Percentiles rank a stretch among this genome's conserved stretches.
Conservation (phyloP, 2,329 filamentous ascomycete species). For the Penicillium digitatum region DNA sequence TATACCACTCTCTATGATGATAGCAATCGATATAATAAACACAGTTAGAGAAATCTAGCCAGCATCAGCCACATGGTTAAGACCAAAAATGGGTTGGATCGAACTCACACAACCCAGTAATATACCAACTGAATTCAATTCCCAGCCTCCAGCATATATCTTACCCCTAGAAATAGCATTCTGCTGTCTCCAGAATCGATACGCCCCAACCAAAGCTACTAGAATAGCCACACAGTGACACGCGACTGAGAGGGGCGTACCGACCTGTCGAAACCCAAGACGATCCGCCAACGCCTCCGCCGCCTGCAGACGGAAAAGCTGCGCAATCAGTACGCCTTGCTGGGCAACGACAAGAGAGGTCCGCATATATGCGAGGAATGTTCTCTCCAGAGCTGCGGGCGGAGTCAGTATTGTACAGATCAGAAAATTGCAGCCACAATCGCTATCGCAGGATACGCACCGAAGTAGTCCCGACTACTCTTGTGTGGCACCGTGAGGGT, state of each 20-base stretch:
- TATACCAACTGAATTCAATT: conserved; percentile 50
- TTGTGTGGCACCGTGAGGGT: conserved; percentile 39
- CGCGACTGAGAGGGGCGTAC: conserved; percentile 54
- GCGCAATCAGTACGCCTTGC: conserved; percentile 61
- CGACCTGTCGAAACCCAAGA: conserved; percentile 59
- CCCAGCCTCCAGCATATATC: conserved; percentile 57
- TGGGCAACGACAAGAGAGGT: conserved; percentile 67
- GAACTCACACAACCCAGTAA: conserved; percentile 49
- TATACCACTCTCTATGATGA: conserved; percentile 17
- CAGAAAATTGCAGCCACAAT: neutral
- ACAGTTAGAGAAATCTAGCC: conserved; percentile 18
- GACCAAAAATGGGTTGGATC: neutral
- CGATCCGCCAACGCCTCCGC: conserved; percentile 40
- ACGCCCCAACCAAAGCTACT: conserved; percentile 52
- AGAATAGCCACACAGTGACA: conserved; percentile 51
- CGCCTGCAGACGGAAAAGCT: conserved; percentile 60
- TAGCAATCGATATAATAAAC: conserved; percentile 17
- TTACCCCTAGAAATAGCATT: conserved; percentile 56
- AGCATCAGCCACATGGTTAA: neutral
- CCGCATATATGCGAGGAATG: conserved; percentile 68
- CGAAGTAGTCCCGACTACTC: conserved; percentile 42
- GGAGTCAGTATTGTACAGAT: conserved; percentile 1
- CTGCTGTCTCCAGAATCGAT: conserved; percentile 60
- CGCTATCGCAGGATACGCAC: conserved; percentile 23
- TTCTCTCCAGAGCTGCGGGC: conserved; percentile 64